These are phyloP conservation scores for Huntiella omanensis DNA, from an alignment of 2,329 filamentous ascomycete species.

Conservation along the genomic window DNA sequence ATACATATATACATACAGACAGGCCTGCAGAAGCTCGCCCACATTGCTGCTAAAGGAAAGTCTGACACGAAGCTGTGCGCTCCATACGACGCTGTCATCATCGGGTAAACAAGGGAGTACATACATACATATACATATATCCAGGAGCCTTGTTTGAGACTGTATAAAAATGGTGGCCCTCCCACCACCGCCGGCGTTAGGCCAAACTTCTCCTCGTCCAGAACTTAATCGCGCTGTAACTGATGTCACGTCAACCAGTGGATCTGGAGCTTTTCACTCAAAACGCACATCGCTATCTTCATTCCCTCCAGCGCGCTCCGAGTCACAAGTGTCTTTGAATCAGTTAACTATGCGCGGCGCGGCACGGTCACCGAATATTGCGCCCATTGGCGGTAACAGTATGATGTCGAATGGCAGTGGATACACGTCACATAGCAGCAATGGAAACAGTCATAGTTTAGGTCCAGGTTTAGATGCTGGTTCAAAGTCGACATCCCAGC, in stretches of 20 bases:
- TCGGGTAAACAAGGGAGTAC: background rate
- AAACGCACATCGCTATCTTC: slow-evolving; percentile 42
- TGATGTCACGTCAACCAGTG: background rate
- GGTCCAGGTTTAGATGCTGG: slow-evolving; percentile 1
- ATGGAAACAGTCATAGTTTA: slow-evolving; percentile 1
- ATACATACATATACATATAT: slow-evolving; percentile 1
- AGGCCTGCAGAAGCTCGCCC: too few species aligned
- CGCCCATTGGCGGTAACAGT: slow-evolving; percentile 28
- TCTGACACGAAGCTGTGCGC: too few species aligned
- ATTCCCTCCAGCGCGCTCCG: slow-evolving; percentile 39
- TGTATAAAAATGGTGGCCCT: slow-evolving; percentile 10
- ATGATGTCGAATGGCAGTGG: slow-evolving; percentile 5
- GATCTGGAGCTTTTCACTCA: background rate
- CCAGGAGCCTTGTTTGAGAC: background rate
- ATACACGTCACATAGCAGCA: slow-evolving; percentile 3
- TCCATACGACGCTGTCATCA: background rate
- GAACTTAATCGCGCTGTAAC: slow-evolving; percentile 8
- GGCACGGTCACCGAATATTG: slow-evolving; percentile 26
- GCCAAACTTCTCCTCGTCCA: slow-evolving; percentile 6
- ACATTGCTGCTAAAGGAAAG: too few species aligned
- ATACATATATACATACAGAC: too few species aligned
- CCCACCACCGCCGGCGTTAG: slow-evolving; percentile 2
- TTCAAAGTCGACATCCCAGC: slow-evolving; percentile 26
- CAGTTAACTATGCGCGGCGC: slow-evolving; percentile 15
- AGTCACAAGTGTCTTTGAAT: slow-evolving; percentile 34